Conservation (phyloP, 1,139 yeast species). For the Kodamaea arcana region DNA sequence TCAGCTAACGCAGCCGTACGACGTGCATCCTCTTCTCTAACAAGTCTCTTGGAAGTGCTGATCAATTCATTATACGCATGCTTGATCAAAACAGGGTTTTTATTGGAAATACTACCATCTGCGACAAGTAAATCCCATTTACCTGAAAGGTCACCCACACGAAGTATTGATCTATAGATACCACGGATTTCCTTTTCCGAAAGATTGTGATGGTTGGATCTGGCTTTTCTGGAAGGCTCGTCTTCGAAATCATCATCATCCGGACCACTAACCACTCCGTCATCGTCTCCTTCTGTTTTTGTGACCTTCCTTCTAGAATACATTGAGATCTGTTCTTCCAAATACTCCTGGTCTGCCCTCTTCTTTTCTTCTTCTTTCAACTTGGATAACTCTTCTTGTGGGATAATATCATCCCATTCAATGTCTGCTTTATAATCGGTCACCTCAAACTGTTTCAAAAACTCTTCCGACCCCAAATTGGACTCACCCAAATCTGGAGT, state of each 20-base stretch:
- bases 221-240: constrained; percentile 27
- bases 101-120: constrained; percentile 84
- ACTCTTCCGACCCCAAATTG: constrained; percentile 96
- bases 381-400: constrained; percentile 85
- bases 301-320: constrained; percentile 79
- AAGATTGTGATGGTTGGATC: constrained; percentile 45
- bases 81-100: constrained; percentile 78
- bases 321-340: constrained; percentile 87
- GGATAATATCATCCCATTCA: constrained; percentile 99
- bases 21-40: constrained; percentile 63
- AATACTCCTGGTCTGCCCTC: constrained; percentile 77
- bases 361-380: constrained; percentile 89
- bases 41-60: constrained; percentile 56
- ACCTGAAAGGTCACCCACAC: constrained; percentile 76
- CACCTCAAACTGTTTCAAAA: constrained; percentile 93
- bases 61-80: constrained; percentile 72
- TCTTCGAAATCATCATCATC: constrained; percentile 40
- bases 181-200: constrained; percentile 87
- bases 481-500: constrained; percentile 97
- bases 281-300: constrained; percentile 30
- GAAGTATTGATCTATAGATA: constrained; percentile 75
- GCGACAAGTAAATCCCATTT: constrained; percentile 85
- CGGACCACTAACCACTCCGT: constrained; percentile 6
- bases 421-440: constrained; percentile 98
- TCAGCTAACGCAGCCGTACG: constrained; percentile 53